Evolutionary conservation across 495 filamentous ascomycete genomes (phyloP).

Genomic region (Penicillium flavigenum): DNA sequence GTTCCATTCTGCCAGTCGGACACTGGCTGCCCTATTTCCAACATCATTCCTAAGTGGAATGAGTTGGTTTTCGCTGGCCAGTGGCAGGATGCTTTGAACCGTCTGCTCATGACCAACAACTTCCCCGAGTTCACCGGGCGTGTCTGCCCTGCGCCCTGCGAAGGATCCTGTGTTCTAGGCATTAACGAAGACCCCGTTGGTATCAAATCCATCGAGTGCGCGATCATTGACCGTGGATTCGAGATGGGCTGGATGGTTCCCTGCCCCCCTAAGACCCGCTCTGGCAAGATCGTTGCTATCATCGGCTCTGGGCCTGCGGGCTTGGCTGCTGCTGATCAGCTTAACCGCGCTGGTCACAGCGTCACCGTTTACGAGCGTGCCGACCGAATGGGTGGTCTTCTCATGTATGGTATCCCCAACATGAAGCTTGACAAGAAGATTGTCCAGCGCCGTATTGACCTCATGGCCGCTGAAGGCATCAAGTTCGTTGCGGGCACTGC

Average conservation of each 20-base stretch:
- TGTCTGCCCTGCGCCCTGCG: slow-evolving; percentile 96
- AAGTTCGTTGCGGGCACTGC: slow-evolving; percentile 74
- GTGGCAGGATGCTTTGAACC: slow-evolving; percentile 94
- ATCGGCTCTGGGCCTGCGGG: slow-evolving; percentile 95
- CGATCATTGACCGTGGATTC: slow-evolving; percentile 98
- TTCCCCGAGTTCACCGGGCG: slow-evolving; percentile 99
- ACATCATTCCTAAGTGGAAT: slow-evolving; percentile 99
- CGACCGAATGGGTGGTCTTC: slow-evolving; percentile 87
- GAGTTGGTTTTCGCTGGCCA: slow-evolving; percentile 90
- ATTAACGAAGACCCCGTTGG: slow-evolving; percentile 98
- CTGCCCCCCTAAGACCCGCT: slow-evolving; percentile 72
- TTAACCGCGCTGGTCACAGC: slow-evolving; percentile 88
- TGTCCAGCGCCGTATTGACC: slow-evolving; percentile 91
- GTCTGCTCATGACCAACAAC: slow-evolving; percentile 98
- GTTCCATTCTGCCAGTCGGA: slow-evolving; percentile 99
- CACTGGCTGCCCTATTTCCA: slow-evolving; percentile 95
- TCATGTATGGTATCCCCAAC: slow-evolving; percentile 99
- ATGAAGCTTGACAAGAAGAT: slow-evolving; percentile 99
- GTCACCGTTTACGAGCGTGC: slow-evolving; percentile 97
- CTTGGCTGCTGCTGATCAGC: slow-evolving; percentile 88
- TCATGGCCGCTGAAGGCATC: slow-evolving; percentile 93
- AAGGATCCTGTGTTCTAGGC: slow-evolving; percentile 94
- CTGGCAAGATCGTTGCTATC: slow-evolving; percentile 86
- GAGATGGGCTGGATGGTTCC: slow-evolving; percentile 99
- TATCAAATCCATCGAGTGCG: slow-evolving; percentile 99